Percentiles rank a stretch among this genome's conserved stretches.
These are phyloP conservation scores for Trametes versicolor DNA, from an alignment of 1,284 basidiomycete genomes.

Conservation along the genomic window DNA sequence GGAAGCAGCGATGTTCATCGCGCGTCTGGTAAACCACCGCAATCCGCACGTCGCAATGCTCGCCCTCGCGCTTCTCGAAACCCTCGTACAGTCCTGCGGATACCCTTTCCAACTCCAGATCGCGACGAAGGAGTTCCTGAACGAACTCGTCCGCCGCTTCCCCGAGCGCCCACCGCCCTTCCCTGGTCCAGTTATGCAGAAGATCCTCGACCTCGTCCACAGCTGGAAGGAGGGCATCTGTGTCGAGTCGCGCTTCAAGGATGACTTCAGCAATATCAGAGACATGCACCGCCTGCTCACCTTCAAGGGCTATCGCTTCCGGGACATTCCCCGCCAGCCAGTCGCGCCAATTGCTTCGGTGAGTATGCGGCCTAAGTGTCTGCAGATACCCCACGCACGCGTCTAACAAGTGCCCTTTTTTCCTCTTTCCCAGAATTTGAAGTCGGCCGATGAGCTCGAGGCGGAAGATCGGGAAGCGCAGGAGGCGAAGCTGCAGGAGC, in stretches of 20 bases:
- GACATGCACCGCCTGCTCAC: conserved; percentile 97
- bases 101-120: conserved; percentile 98
- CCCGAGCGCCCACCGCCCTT: conserved; percentile 97
- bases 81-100: conserved; percentile 94
- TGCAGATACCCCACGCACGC: background rate
- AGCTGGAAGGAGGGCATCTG: conserved; percentile 97
- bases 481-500: conserved; percentile 96
- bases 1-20: conserved; percentile 88
- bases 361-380: conserved; percentile 35
- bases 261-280: conserved; percentile 96
- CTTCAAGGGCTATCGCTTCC: conserved; percentile 97
- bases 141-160: conserved; percentile 97
- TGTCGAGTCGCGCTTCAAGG: conserved; percentile 90
- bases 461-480: conserved; percentile 96
- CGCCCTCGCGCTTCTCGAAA: conserved; percentile 87
- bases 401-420: background rate
- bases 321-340: conserved; percentile 62
- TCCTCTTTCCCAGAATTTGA: conserved; percentile 72
- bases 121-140: conserved; percentile 98
- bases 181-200: conserved; percentile 93
- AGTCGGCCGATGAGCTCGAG: conserved; percentile 96
- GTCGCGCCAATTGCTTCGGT: conserved; percentile 61
- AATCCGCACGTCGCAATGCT: conserved; percentile 92
- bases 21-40: conserved; percentile 87
- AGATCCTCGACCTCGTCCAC: conserved; percentile 94